Percentiles rank a stretch among this genome's conserved stretches.
Evolutionary conservation across 1,139 yeast genomes (phyloP).

Genomic region (Kodamaea arcana): DNA sequence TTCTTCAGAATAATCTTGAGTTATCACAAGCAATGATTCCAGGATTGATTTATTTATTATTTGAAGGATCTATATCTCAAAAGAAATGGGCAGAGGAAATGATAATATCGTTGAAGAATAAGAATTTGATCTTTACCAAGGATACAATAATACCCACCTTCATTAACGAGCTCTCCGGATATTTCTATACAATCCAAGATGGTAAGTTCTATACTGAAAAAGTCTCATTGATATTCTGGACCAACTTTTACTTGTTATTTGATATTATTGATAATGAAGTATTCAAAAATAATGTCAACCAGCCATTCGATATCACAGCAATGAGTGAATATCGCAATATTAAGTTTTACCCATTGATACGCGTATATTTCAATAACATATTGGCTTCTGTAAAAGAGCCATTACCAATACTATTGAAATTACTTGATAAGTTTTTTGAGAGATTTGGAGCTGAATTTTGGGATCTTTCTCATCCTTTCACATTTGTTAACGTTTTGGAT

Average conservation of each 20-base stretch:
- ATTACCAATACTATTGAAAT: slow-evolving; percentile 49
- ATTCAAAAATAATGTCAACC: slow-evolving; percentile 34
- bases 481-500: slow-evolving; percentile 51
- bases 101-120: slow-evolving; percentile 3
- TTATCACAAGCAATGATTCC: slow-evolving; percentile 20
- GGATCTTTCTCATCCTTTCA: slow-evolving; percentile 47
- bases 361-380: slow-evolving; percentile 46
- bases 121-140: slow-evolving; percentile 3
- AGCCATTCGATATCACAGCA: slow-evolving; percentile 42
- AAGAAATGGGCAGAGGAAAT: slow-evolving; percentile 41
- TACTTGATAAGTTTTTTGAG: slow-evolving; percentile 38
- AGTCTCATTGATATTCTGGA: slow-evolving; percentile 52
- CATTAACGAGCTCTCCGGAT: slow-evolving; percentile 50
- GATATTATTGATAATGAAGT: slow-evolving; percentile 36
- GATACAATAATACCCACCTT: slow-evolving; percentile 31
- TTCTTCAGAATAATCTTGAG: too few species aligned
- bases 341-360: slow-evolving; percentile 41
- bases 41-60: slow-evolving; percentile 49
- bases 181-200: slow-evolving; percentile 51
- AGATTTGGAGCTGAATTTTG: slow-evolving; percentile 46
- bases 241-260: slow-evolving; percentile 38
- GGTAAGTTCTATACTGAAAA: slow-evolving; percentile 42
- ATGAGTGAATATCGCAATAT: slow-evolving; percentile 36
- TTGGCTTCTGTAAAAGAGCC: slow-evolving; percentile 51
- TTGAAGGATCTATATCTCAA: slow-evolving; percentile 48